Evolutionary conservation across 2,329 filamentous ascomycete genomes (phyloP).

Genomic region (Xylariaceae sp.): DNA sequence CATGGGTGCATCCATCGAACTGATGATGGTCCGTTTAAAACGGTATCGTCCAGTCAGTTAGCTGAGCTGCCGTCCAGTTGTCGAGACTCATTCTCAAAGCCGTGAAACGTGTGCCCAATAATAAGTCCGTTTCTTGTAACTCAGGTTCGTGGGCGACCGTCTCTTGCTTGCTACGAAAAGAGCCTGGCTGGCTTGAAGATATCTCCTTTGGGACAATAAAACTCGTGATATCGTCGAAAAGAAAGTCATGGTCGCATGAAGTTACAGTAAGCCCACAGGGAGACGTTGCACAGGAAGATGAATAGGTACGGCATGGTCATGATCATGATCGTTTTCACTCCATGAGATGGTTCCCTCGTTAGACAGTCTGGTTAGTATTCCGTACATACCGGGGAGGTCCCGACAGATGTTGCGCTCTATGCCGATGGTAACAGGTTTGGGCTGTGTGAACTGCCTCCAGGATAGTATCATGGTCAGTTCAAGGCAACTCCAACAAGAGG

Average conservation of each 20-base stretch:
- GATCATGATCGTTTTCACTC: background rate
- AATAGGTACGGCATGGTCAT: background rate
- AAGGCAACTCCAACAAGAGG: background rate
- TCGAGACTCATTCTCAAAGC: too few relatives aligned
- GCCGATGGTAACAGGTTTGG: background rate
- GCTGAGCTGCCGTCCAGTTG: too few relatives aligned
- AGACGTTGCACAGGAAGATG: background rate
- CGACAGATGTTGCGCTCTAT: background rate
- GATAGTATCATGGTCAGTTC: background rate
- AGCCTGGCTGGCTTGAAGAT: background rate
- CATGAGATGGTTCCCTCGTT: background rate
- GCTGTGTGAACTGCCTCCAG: background rate
- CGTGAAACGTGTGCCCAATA: too few relatives aligned
- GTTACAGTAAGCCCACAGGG: background rate
- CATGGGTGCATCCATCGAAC: too few relatives aligned
- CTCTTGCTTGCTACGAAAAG: background rate
- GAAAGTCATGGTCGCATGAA: background rate
- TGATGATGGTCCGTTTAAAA: too few relatives aligned
- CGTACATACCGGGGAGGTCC: too few relatives aligned
- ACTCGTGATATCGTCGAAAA: background rate
- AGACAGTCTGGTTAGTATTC: background rate
- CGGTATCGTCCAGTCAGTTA: too few relatives aligned
- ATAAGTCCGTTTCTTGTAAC: background rate
- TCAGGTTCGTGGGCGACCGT: background rate
- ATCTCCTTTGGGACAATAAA: background rate